phyloP scores from a whole-genome alignment of 768 basidiomycete genomes.

The Leccinum fibrillosum region DNA sequence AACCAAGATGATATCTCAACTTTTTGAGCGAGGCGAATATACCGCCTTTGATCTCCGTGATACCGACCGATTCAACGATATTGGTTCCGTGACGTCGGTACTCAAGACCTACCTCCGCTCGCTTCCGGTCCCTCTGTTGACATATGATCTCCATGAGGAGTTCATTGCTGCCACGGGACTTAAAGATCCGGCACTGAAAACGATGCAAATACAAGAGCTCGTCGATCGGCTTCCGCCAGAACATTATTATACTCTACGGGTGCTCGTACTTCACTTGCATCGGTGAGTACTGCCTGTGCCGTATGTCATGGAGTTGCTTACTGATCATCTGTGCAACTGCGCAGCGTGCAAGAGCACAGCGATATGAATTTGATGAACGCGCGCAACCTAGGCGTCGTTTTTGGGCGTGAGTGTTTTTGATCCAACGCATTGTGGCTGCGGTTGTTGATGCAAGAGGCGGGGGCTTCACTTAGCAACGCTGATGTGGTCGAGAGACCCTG shows the following conservation, averaged over 20 bases:
- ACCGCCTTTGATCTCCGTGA: constrained; percentile 84
- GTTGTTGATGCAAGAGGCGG: not conserved
- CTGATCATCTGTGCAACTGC: not conserved
- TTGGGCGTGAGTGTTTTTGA: constrained; percentile 75
- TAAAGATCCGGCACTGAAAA: constrained; percentile 59
- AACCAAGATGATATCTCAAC: constrained; percentile 87
- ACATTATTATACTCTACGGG: constrained; percentile 81
- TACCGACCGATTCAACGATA: constrained; percentile 90
- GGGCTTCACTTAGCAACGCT: constrained; percentile 66
- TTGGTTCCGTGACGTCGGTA: constrained; percentile 94
- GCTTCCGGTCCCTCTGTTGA: constrained; percentile 88
- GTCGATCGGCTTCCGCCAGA: constrained; percentile 78
- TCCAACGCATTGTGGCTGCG: not conserved
- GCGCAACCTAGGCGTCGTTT: constrained; percentile 94
- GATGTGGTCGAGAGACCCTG: constrained; percentile 84
- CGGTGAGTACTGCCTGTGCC: constrained; percentile 45
- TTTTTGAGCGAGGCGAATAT: constrained; percentile 94
- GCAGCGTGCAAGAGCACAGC: constrained; percentile 58
- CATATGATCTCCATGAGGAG: constrained; percentile 86
- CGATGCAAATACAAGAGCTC: constrained; percentile 58
- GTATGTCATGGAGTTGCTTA: not conserved
- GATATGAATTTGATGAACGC: constrained; percentile 90
- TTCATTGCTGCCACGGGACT: constrained; percentile 78
- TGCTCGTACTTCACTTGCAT: constrained; percentile 85
- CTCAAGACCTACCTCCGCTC: constrained; percentile 95